phyloP scores from a whole-genome alignment of 768 basidiomycete species.

The Tricholoma bakamatsutake region DNA sequence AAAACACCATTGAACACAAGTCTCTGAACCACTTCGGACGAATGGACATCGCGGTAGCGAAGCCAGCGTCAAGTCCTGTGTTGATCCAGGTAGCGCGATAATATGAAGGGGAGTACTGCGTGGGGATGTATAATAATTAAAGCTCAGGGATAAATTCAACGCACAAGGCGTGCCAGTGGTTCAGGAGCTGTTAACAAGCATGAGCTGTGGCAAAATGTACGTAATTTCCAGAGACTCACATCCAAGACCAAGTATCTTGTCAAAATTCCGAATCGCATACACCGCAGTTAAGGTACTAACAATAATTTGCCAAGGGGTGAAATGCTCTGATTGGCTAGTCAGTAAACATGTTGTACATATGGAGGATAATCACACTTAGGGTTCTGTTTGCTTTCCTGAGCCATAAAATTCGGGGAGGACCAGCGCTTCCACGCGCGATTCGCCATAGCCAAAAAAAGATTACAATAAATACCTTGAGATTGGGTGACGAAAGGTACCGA shows the following conservation, averaged over 20 bases:
- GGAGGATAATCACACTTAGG: conserved; percentile 42
- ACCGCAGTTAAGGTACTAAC: conserved; percentile 78
- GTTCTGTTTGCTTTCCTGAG: conserved; percentile 51
- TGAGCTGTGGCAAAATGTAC: neutral
- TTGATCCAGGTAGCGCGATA: conserved; percentile 95
- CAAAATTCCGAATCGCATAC: conserved; percentile 80
- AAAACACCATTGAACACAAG: conserved; percentile 78
- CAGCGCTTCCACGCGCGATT: conserved; percentile 57
- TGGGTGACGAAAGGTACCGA: neutral
- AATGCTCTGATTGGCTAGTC: conserved; percentile 46
- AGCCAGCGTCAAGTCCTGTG: conserved; percentile 94
- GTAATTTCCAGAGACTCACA: conserved; percentile 41
- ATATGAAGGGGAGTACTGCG: conserved; percentile 84
- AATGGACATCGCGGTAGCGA: conserved; percentile 92
- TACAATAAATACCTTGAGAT: conserved; percentile 75
- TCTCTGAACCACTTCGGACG: conserved; percentile 90
- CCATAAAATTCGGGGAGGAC: conserved; percentile 65
- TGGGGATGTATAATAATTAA: neutral
- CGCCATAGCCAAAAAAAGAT: conserved; percentile 90
- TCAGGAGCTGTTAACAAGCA: conserved; percentile 65
- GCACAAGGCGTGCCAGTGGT: conserved; percentile 81
- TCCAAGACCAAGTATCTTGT: conserved; percentile 77
- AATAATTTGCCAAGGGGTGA: conserved; percentile 96
- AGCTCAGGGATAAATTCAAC: conserved; percentile 17
- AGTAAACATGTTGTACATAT: neutral